These are phyloP conservation scores for Orobanche coerulescens DNA, from an alignment of 257 asterid species.

Conservation along the genomic window DNA sequence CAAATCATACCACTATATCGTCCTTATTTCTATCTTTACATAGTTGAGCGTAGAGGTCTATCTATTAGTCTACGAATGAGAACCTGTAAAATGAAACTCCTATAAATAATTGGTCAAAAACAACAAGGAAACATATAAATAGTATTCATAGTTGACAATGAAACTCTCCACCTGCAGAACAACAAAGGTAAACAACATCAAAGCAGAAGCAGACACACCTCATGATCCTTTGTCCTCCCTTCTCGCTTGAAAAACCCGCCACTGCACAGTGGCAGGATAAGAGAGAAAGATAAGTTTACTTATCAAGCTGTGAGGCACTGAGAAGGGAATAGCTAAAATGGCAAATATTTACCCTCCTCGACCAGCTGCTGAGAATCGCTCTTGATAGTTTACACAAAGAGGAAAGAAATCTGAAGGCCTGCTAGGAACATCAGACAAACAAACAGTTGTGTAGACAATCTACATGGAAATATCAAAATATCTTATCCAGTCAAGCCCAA, in stretches of 20 bases:
- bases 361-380: slow-evolving; percentile 96
- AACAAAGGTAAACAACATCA: slow-evolving; percentile 17
- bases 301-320: slow-evolving; percentile 9
- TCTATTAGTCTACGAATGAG: slow-evolving; percentile 94
- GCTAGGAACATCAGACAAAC: slow-evolving; percentile 79
- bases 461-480: slow-evolving; percentile 29
- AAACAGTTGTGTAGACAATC: slow-evolving; percentile 86
- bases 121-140: slow-evolving; percentile 1
- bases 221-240: slow-evolving; percentile 92
- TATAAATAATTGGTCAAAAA: slow-evolving; percentile 15
- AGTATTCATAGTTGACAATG: slow-evolving; percentile 4
- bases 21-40: slow-evolving; percentile 4
- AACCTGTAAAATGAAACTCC: slow-evolving; percentile 57
- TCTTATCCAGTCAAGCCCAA: slow-evolving; percentile 16
- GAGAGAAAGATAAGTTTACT: slow-evolving; percentile 12
- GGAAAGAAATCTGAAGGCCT: slow-evolving; percentile 99
- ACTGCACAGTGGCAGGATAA: slow-evolving; percentile 39
- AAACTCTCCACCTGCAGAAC: slow-evolving; percentile 14
- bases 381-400: slow-evolving; percentile 88
- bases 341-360: slow-evolving; percentile 54
- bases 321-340: slow-evolving; percentile 2
- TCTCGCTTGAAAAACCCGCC: slow-evolving; percentile 98
- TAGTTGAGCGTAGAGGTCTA: slow-evolving; percentile 94
- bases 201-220: slow-evolving; percentile 45
- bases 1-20: neutral